These are phyloP conservation scores for Phytophthora pisi DNA, from an alignment of 352 stramenopile species.

Conservation along the genomic window DNA sequence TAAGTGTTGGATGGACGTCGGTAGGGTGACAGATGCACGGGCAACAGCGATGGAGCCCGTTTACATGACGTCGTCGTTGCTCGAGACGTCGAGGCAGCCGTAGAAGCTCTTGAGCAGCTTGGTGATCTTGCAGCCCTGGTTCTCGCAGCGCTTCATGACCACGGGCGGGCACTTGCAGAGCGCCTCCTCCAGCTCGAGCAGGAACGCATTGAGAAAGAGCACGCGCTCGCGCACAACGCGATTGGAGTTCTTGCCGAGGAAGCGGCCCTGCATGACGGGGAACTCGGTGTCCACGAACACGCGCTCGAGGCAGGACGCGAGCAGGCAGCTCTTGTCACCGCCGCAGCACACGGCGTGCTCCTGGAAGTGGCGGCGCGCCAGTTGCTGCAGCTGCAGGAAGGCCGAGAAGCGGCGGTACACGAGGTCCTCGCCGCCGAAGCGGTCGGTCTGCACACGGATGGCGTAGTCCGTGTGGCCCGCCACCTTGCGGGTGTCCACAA, in stretches of 20 bases:
- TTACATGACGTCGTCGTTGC: conserved; percentile 55
- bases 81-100: conserved; percentile 58
- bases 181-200: conserved; percentile 76
- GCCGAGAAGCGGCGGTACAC: conserved; percentile 87
- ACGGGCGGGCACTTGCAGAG: conserved; percentile 78
- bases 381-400: conserved; percentile 84
- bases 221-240: conserved; percentile 76
- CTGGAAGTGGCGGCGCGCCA: conserved; percentile 72
- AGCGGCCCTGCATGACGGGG: conserved; percentile 66
- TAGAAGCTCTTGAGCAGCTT: conserved; percentile 90
- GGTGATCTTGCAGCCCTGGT: conserved; percentile 81
- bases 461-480: conserved; percentile 86
- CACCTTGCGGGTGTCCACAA: conserved; percentile 81
- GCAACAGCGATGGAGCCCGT: not conserved
- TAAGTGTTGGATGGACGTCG: conserved; percentile 12
- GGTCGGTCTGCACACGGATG: conserved; percentile 74
- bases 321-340: conserved; percentile 67
- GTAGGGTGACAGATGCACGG: not conserved
- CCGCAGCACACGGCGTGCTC: conserved; percentile 69
- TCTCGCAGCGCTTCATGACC: conserved; percentile 77
- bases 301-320: conserved; percentile 67
- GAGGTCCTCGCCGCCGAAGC: conserved; percentile 61
- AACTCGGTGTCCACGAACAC: conserved; percentile 83
- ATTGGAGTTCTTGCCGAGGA: conserved; percentile 86
- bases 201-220: conserved; percentile 85